phyloP scores from a whole-genome alignment of 2,329 filamentous ascomycete genomes.

The Tricladium varicosporioides region DNA sequence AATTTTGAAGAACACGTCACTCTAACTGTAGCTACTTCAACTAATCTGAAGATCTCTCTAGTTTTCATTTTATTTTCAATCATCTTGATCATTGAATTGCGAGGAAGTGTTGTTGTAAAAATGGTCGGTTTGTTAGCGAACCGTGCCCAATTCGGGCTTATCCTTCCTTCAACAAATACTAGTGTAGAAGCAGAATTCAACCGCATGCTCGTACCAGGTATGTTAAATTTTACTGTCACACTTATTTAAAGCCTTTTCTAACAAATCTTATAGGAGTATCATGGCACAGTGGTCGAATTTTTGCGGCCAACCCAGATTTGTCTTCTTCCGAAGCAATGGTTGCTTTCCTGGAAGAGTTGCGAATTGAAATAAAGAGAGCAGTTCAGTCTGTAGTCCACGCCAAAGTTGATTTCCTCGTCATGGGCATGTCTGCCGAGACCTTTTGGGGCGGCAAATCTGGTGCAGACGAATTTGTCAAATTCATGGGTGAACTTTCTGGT shows the following conservation, averaged over 20 bases:
- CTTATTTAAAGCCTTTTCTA: not conserved
- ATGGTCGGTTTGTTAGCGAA: conserved; percentile 25
- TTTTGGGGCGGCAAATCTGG: conserved; percentile 35
- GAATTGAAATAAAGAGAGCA: conserved; percentile 31
- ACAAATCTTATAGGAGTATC: conserved; percentile 25
- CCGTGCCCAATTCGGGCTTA: conserved; percentile 33
- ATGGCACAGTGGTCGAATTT: conserved; percentile 35
- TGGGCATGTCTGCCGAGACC: conserved; percentile 36
- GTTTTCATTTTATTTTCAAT: not conserved
- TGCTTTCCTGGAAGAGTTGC: conserved; percentile 32
- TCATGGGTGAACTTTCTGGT: conserved; percentile 32
- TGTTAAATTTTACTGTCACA: not conserved
- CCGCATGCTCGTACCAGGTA: conserved; percentile 31
- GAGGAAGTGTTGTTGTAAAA: not conserved
- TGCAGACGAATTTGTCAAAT: conserved; percentile 31
- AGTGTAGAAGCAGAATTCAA: conserved; percentile 36
- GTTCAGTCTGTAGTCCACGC: conserved; percentile 31
- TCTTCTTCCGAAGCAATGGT: conserved; percentile 32
- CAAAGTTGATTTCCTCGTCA: conserved; percentile 33
- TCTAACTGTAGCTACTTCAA: too few species aligned
- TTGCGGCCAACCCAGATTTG: conserved; percentile 32
- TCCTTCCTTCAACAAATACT: conserved; percentile 36
- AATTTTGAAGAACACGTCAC: too few species aligned
- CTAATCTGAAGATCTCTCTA: too few species aligned
- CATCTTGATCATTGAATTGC: too few species aligned